Base-by-base conservation (phyloP, 2,329 filamentous ascomycete species). In the Fusarium nisikadoi region DNA sequence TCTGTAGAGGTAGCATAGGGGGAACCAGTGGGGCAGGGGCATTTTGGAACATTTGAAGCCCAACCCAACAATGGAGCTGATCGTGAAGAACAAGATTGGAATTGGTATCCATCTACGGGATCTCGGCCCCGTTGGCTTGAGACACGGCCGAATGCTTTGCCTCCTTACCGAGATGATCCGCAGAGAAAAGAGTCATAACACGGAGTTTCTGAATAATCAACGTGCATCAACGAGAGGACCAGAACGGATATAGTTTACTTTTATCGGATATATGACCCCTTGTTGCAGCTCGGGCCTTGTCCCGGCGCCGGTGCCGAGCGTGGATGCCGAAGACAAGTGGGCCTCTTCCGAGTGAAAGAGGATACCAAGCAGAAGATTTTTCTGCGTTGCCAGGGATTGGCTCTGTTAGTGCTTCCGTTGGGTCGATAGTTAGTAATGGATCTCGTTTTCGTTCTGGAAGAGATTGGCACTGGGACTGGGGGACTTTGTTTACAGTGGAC, bases 321-420 rank as follows among this genome's bases (percentile, higher is more conserved):
- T 65, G 68, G 70, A 45, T 76, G 72, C 74, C 74, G 74, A 75
- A 45, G 46, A 35, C 31, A 25, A 39, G 70, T 73, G 70, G 66
- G 17, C 38, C 62, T 31, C 52, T 52, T 59, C 57, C 66, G 56
- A 39, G 56, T 63, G 54, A 60, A 45, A 45, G 43, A 46, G 59
- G 42, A 14, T 64, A 46, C 33, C 4, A 16, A 52, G 36, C 50
- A 69, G 60, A 53, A 68, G 64, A 64, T 52, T 58, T 68, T 62
- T 47, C 36, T 42, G 29, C 31, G 41, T 46, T 62, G 49, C 71
- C 68, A 74, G 61, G 72, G 69, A 65, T 65, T 73, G 43, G 12
- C 41, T 39, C 49, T 50, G 47, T 47, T 47, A 52, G 49, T 38
- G 33, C 27, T 36, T n/a, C 60, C 27, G 58, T 58, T 72, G 49